Percentiles rank a stretch among this genome's conserved stretches.
Evolutionary conservation across 108 stramenopile species (phyloP).

Genomic region (Cyclotella choctawhatcheeana): DNA sequence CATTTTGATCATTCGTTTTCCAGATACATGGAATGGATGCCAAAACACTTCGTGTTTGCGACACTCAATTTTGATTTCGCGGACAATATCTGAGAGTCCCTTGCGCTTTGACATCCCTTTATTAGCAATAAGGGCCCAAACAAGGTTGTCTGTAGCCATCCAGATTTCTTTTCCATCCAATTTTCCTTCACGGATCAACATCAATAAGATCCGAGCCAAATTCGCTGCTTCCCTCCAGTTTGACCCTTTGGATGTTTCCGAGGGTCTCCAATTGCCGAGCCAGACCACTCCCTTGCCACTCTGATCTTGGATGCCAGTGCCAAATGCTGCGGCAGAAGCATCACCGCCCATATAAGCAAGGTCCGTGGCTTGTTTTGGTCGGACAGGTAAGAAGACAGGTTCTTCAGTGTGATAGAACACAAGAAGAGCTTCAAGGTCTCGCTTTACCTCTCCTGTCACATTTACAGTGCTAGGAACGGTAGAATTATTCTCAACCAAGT

Average conservation of each 20-base stretch:
- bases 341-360: constrained; percentile 16
- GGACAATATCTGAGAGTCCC: constrained; percentile 1
- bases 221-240: constrained; percentile 20
- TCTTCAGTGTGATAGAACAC: neutral
- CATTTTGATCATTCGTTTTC: constrained; percentile 29
- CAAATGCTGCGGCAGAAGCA: constrained; percentile 8
- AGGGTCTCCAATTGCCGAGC: constrained; percentile 10
- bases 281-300: neutral
- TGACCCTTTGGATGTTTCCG: neutral
- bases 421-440: neutral
- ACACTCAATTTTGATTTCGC: constrained; percentile 15
- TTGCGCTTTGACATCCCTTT: constrained; percentile 1
- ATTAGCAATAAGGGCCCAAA: constrained; percentile 3
- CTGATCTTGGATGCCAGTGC: neutral
- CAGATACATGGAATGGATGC: constrained; percentile 23
- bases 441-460: neutral
- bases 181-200: neutral
- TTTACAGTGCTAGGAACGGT: neutral
- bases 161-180: constrained; percentile 20
- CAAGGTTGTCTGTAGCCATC: constrained; percentile 15
- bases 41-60: constrained; percentile 6
- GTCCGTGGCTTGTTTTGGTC: neutral
- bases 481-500: constrained; percentile 5
- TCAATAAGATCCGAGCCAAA: neutral
- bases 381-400: neutral